Base-by-base conservation (phyloP, 139 green algal species). In the Volvox reticuliferus region DNA sequence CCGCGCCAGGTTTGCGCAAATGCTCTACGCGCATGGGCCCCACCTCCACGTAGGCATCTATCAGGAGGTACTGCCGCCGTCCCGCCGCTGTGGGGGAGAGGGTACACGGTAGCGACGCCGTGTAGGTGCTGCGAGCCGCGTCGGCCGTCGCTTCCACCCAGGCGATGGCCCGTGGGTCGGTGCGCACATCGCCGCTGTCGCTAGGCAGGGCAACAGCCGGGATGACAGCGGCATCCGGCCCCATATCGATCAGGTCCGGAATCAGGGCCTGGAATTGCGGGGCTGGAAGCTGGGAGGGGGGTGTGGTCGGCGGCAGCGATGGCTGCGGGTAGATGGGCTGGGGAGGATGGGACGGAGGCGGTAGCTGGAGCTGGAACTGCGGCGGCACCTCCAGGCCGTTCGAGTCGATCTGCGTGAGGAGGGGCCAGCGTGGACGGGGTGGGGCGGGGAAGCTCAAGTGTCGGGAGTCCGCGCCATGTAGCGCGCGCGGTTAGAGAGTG, bases 1-100 rank as follows among this genome's bases (percentile, higher is more conserved):
- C n/a, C n/a, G n/a, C n/a, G n/a, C n/a, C n/a, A n/a, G n/a, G n/a
- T n/a, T n/a, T 55, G 9, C 44, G 44, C 44, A 55, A 55, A 9
- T 55, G 9, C 44, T 14, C 9, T 55, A 5, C 9, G 44, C 44
- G 9, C 44, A 55, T 55, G 44, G 9, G 44, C 36, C 84, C 12
- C 16, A 89, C 84, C 84, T 89, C 84, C 36, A 89, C 36, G 30
- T 89, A 32, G 1, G 84, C 84, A 37, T 33, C 26, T 12, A 89
- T 28, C 26, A 50, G 12, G 16, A 89, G 68, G 37, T 81, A 80
- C 84, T 44, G 67, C 35, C 84, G 84, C 35, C 36, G 68, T 6
- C 62, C 62, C 17, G 68, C 44, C 0, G 63, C 20, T 28, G 37
- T 81, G 26, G 84, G 67, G 28, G 32, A 5, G 67, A 81, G 36